Evolutionary conservation across 108 stramenopile species (phyloP), one percentile per base, ranked within the genome.

Genomic region (Stephanodiscus minutulus): DNA sequence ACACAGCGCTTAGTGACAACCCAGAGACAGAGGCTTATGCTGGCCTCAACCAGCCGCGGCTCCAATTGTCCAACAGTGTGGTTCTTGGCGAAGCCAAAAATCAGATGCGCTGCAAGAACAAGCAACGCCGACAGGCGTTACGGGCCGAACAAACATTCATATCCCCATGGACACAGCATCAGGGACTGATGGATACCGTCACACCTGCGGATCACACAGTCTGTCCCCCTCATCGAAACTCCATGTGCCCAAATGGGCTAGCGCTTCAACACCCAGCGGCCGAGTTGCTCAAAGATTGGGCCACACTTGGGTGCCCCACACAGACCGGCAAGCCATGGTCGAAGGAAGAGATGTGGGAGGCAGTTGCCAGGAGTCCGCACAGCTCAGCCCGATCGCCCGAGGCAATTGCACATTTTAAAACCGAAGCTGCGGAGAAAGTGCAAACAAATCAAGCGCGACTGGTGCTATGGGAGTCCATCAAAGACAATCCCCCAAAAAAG

Each of bases 351-450:
- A 56, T 74, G 12, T 13, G 28, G 31, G 73, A 65, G 8, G 73
- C 73, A 10, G 33, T 74, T 3, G 54, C 24, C 3, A 29, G 66
- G 5, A 66, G 73, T 3, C 73, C 73, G 7, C 73, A 74, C 35
- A 21, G 1, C 0, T 74, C 73, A 13, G 73, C 73, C 6, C 15
- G 41, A 9, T 6, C 10, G n/a, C 27, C 46, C 33, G 73, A 66
- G 5, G 66, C 73, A 1, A 22, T 67, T 2, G 24, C 18, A 21
- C 65, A 66, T 21, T 43, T 66, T 2, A 27, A 5, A 7, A 22
- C 0, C 9, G 73, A 73, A 54, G n/a, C 21, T 24, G 41, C 7
- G 12, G 36, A 35, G 6, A 55, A 57, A n/a, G 18, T 65, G 5
- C 33, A 25, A 29, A 25, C 28, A 49, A 33, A 44, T 7, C 61